Percentiles rank a stretch among this genome's conserved stretches.
phyloP scores from a whole-genome alignment of 129 eudicot species.

The Kitagawia praeruptora region DNA sequence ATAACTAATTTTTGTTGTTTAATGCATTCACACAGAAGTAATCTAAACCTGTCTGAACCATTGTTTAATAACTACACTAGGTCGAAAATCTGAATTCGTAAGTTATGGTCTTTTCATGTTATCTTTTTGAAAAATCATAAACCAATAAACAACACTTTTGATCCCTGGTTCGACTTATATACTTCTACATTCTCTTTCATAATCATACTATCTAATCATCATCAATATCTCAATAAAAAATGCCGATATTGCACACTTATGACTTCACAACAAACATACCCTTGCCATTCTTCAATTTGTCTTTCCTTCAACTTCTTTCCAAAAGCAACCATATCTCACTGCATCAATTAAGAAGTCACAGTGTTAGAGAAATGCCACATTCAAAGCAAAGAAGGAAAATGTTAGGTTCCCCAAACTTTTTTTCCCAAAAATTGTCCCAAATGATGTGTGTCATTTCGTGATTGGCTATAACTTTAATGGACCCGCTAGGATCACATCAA shows the following conservation, averaged over 20 bases:
- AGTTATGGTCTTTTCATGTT: not conserved
- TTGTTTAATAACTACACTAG: not conserved
- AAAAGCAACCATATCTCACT: constrained; percentile 54
- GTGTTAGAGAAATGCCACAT: not conserved
- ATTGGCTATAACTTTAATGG: no score
- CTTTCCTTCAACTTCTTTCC: constrained; percentile 59
- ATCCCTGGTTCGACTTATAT: not conserved
- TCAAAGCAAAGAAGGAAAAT: no score
- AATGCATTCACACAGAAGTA: not conserved
- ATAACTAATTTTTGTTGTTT: no score
- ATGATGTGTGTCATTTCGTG: no score
- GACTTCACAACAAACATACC: constrained; percentile 13
- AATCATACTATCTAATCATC: no score
- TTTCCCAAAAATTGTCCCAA: no score
- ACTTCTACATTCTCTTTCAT: not conserved
- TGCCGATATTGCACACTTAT: not conserved
- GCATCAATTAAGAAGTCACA: not conserved
- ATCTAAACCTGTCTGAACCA: not conserved
- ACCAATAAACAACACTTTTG: not conserved
- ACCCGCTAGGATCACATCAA: no score
- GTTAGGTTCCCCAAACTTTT: no score
- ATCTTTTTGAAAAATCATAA: not conserved
- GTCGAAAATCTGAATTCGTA: not conserved
- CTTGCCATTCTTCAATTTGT: constrained; percentile 68
- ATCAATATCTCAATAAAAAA: not conserved